Evolutionary conservation across 305 asterid species (phyloP), one percentile per base, ranked within the genome.

Genomic region (Fraxinus floribunda): DNA sequence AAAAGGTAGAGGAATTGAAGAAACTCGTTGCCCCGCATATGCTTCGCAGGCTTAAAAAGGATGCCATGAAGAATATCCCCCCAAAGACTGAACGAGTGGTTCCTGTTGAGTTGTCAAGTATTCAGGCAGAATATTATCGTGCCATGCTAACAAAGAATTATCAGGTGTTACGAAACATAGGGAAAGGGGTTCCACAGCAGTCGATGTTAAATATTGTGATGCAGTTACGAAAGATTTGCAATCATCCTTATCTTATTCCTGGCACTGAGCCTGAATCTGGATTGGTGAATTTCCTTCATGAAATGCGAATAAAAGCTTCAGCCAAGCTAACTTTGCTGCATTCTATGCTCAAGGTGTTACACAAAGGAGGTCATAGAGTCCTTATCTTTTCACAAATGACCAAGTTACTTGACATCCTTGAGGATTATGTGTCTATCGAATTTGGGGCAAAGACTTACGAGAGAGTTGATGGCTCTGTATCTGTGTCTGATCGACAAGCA

Each of bases 261-360:
- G 99, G 99, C 78, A 97, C 99, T 39, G 98, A 95, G 87, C 99
- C 99, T 77, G 99, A 95, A 81, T 88, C 92, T n/a, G 99, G 98
- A n/a, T 91, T 98, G 5, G 78, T 90, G 66, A 95, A 93, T 75
- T 95, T 95, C 88, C 97, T 97, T 76, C 99, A 97, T 62, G 99
- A 97, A 87, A 97, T 95, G 99, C 89, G 98, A 83, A 95, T 97
- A 83, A 97, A 95, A 89, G 99, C 99, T 86, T 97, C 99, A 30
- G 98, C 97, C 39, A 97, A 97, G 90, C 91, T 97, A 83, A 92
- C 98, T 74, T 89, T 97, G 81, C 90, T 97, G 86, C 98, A 97
- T 87, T 95, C 98, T 10, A 97, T 97, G 99, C 99, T 97, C 78
- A 92, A 92, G 82, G 35, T 85, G 80, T 89, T 97, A 88, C 90